phyloP scores from a whole-genome alignment of 2,329 filamentous ascomycete genomes.

The Venturia asperata region DNA sequence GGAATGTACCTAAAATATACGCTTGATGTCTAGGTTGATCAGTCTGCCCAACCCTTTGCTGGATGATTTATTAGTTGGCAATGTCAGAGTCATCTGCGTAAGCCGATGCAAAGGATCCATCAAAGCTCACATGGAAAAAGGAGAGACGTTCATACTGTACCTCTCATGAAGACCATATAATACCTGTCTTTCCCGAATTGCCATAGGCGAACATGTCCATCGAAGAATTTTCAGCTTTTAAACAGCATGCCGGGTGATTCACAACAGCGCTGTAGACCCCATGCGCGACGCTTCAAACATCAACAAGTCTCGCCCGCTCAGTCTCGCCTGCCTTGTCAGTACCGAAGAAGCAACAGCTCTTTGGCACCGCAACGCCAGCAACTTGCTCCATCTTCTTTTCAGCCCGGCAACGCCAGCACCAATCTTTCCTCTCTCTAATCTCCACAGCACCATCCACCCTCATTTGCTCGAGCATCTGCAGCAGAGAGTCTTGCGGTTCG shows the following conservation, averaged over 20 bases:
- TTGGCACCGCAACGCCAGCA: neutral
- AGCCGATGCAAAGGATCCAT: neutral
- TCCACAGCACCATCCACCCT: slow-evolving; percentile 13
- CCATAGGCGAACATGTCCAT: neutral
- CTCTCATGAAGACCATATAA: neutral
- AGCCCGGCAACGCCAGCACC: slow-evolving; percentile 6
- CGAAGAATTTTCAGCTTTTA: neutral
- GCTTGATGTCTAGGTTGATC: neutral
- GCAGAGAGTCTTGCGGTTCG: neutral
- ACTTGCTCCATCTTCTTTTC: neutral
- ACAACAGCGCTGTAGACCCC: neutral
- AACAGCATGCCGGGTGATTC: neutral
- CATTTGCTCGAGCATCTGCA: neutral
- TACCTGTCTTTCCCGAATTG: neutral
- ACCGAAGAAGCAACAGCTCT: neutral
- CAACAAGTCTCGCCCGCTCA: neutral
- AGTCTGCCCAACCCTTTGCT: neutral
- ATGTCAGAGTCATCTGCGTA: neutral
- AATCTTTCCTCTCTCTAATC: slow-evolving; percentile 8
- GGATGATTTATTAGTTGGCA: neutral
- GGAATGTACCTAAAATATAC: neutral
- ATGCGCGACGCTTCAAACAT: neutral
- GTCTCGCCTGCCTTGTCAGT: neutral
- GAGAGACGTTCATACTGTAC: neutral
- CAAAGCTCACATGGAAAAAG: neutral